Percentiles rank a stretch among this genome's conserved stretches.
phyloP scores from a whole-genome alignment of 192 early-diverging fungal species.

The Dissophora globulifera region DNA sequence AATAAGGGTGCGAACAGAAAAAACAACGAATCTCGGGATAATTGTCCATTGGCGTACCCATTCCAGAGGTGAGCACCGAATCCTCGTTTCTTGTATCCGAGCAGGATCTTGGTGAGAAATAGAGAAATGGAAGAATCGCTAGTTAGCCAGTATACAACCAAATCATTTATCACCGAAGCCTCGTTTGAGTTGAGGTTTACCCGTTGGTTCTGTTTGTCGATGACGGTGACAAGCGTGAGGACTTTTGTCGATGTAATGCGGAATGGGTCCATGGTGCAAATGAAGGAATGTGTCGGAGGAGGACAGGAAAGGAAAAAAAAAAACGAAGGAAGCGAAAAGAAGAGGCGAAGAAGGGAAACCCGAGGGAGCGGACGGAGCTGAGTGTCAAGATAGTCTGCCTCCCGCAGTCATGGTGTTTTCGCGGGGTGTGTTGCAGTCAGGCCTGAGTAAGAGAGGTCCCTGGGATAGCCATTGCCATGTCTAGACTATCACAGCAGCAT shows the following conservation, averaged over 20 bases:
- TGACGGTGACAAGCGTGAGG: slow-evolving; percentile 57
- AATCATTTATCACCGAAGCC: too few species aligned
- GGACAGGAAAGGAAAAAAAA: background rate
- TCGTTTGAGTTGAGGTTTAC: too few species aligned
- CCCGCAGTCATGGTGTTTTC: too few species aligned
- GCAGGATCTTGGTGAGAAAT: slow-evolving; percentile 56
- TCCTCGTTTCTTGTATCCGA: slow-evolving; percentile 86
- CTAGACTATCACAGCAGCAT: too few species aligned
- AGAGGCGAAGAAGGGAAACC: background rate
- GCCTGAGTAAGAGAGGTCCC: background rate
- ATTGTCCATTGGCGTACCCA: slow-evolving; percentile 56
- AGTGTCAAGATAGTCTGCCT: too few species aligned
- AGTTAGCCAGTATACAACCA: too few species aligned
- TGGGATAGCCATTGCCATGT: too few species aligned
- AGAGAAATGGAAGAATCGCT: background rate
- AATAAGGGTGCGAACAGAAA: too few species aligned
- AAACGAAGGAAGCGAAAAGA: background rate
- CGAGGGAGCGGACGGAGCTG: too few species aligned
- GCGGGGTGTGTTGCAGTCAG: background rate
- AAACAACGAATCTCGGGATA: too few species aligned
- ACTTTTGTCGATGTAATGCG: slow-evolving; percentile 58
- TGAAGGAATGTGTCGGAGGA: background rate
- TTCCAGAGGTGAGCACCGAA: slow-evolving; percentile 76
- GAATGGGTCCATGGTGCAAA: slow-evolving; percentile 28
- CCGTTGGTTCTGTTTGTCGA: slow-evolving; percentile 38